Base-by-base conservation (phyloP, 225 moss, liverwort and hornwort genomes). In the Bryum argenteum region DNA sequence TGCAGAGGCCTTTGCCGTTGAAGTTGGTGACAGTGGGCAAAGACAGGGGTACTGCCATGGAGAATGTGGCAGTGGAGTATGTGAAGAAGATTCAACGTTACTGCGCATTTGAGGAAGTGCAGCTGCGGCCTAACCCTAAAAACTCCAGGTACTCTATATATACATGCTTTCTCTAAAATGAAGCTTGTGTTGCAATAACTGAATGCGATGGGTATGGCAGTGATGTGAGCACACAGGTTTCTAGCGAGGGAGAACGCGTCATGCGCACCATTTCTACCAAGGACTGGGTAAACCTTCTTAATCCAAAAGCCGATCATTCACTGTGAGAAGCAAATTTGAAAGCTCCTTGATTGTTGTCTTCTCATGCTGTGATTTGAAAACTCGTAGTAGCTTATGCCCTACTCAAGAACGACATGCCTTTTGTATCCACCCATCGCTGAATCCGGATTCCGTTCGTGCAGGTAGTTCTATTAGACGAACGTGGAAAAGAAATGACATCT, bases 11-110 rank as follows among this genome's bases (percentile, higher is more conserved):
- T 54, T 41, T 94, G 60, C 94, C 97, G 10, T 76, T 94, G 82
- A 90, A 92, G 52, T 72, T 98, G 77, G 83, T 98, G 67, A 89
- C 89, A 13, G 90, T 98, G 54, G 90, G 94, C 63, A 94, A 89
- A 66, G 88, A 80, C 76, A 71, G 92, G 62, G 89, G 89, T 45
- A 22, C 43, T 20, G 88, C 90, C 60, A 77, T 88, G 69, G 89
- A 98, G 82, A 85, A 68, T 77, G 81, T 94, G 11, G 82, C 92
- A 16, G 40, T 83, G 21, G 83, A 84, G 52, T 98, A 92, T 16
- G 71, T 89, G 37, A 65, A 75, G 74, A 98, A 98, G 76, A 87
- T 98, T 26, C 90, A 94, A 71, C 83, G 94, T 21, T 92, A 98
- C 55, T 94, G 94, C 63, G 70, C 75, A 12, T 89, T 98, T 63